Base-by-base conservation (phyloP, 2,329 filamentous ascomycete genomes). In the Apiospora marii region DNA sequence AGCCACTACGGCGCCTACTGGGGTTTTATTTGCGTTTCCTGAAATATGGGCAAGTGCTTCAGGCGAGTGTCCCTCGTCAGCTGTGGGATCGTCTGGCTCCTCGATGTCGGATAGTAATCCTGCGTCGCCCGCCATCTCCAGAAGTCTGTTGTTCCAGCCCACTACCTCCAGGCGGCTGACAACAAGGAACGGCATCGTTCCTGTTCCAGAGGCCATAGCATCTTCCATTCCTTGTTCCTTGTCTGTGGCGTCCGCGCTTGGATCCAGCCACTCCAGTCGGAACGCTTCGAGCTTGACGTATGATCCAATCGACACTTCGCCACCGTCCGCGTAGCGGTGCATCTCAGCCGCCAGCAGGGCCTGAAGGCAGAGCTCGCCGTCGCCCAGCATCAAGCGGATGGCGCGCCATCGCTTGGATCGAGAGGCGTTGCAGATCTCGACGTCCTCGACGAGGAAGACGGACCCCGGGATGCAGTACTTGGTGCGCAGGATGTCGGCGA, bases 291-390 rank as follows among this genome's bases (percentile, higher is more conserved):
- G 76, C 49, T 82, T 83, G 30, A 90, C 83, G 75, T 88, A 88
- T 58, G 83, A 84, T 1, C 88, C 88, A 14, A 85, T 80, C 4
- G 79, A 80, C 48, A 90, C 75, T n/a, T 85, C 82, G 2, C 83
- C 84, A 0, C 77, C 78, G 53, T 87, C 83, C 12, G 88, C 81
- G n/a, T 87, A 83, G 4, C 83, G 81, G 69, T 89, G 87, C 79
- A 87, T 82, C 67, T 83, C 83, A 1, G 83, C 79, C 8, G 80
- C 78, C 58, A 89, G 77, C 10, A 90, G 78, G 0, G 87, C 87
- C 77, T 90, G 88, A n/a, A 90, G 83, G 74, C 86, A 89, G 4
- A 89, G 78, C 75, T 86, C 82, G 1, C 88, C 87, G 74, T 90
- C 88, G 49, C 87, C 85, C 0, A 90, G 83, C 0, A 89, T 71